Conservation (phyloP, 768 basidiomycete species). For the Pulveroboletus frians region DNA sequence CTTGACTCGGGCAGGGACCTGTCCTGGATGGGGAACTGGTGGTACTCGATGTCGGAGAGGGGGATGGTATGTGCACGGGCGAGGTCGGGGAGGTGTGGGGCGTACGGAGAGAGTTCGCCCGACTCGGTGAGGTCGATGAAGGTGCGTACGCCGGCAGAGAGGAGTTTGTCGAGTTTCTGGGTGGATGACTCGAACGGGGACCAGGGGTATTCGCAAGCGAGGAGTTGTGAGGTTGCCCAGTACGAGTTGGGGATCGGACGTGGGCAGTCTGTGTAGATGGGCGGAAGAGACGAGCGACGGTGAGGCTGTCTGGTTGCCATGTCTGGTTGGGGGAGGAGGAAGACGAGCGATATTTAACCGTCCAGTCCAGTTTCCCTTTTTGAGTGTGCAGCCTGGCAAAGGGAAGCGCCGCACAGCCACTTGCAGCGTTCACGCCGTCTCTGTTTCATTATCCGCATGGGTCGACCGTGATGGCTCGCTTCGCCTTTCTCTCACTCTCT, state of each 20-base stretch:
- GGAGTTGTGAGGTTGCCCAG: constrained; percentile 69
- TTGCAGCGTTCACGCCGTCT: too few relatives aligned
- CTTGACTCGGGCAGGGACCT: constrained; percentile 58
- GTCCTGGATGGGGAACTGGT: constrained; percentile 75
- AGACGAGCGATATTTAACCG: constrained; percentile 14
- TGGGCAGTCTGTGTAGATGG: constrained; percentile 15
- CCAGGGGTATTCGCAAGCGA: constrained; percentile 84
- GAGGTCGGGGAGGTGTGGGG: constrained; percentile 47
- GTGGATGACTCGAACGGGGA: constrained; percentile 47
- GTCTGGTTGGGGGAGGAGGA: constrained; percentile 1
- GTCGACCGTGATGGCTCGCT: not conserved
- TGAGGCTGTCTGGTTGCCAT: not conserved
- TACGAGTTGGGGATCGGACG: constrained; percentile 82
- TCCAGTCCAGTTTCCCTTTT: not conserved
- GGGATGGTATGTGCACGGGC: constrained; percentile 54
- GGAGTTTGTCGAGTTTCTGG: constrained; percentile 71
- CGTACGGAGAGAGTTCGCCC: constrained; percentile 70
- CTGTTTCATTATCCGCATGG: too few relatives aligned
- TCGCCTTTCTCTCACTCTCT: not conserved
- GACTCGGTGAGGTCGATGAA: constrained; percentile 82
- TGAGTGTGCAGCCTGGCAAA: constrained; percentile 4
- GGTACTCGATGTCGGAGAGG: constrained; percentile 56
- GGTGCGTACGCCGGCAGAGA: constrained; percentile 67
- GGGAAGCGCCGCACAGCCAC: constrained; percentile 6
- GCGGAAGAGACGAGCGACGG: constrained; percentile 18